phyloP scores from a whole-genome alignment of 495 filamentous ascomycete genomes.

The Penicillium roqueforti region DNA sequence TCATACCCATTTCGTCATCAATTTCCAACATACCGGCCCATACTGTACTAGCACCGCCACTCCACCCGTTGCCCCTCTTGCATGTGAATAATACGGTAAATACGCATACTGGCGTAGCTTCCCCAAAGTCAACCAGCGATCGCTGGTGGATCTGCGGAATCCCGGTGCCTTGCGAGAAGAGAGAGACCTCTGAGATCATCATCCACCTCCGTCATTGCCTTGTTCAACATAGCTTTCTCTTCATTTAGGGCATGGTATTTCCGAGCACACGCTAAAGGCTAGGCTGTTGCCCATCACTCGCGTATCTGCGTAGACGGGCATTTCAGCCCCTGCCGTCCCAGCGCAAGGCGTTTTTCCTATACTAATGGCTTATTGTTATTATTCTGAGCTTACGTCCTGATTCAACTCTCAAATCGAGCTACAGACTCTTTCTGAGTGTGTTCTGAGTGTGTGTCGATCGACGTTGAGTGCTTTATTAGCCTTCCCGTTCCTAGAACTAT shows the following conservation, averaged over 20 bases:
- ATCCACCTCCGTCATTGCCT: background rate
- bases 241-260: slow-evolving; percentile 1
- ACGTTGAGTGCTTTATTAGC: background rate
- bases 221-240: background rate
- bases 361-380: slow-evolving; percentile 3
- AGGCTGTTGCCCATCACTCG: background rate
- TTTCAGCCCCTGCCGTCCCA: slow-evolving; percentile 7
- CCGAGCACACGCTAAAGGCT: slow-evolving; percentile 3
- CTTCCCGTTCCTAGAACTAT: background rate
- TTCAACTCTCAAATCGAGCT: background rate
- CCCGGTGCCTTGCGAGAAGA: slow-evolving; percentile 6
- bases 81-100: slow-evolving; percentile 1
- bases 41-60: background rate
- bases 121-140: slow-evolving; percentile 1
- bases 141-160: slow-evolving; percentile 2
- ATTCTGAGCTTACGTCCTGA: background rate
- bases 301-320: background rate
- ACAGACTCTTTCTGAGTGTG: background rate
- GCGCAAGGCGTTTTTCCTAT: slow-evolving; percentile 12
- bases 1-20: background rate
- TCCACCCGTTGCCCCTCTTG: background rate
- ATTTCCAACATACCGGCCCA: background rate
- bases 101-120: background rate
- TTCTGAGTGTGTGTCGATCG: no score
- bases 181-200: background rate